Evolutionary conservation across 129 eudicot species (phyloP).

Genomic region (Ambrosia trifida): DNA sequence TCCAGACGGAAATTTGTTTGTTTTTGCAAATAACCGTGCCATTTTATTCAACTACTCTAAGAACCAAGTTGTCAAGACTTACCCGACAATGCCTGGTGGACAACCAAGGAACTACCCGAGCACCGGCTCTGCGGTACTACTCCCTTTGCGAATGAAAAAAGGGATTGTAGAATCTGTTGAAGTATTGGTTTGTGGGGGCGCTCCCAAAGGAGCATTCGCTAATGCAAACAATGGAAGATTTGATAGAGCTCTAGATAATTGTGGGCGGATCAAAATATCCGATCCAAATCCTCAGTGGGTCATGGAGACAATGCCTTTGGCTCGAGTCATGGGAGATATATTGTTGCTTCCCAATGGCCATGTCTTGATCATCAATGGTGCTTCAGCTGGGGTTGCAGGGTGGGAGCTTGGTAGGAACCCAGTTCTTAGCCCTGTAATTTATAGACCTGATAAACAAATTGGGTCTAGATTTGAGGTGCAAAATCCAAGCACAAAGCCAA

Average conservation of each 20-base stretch:
- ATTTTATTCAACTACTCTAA: conserved; percentile 53
- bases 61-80: conserved; percentile 47
- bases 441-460: conserved; percentile 6
- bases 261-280: conserved; percentile 25
- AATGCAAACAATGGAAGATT: conserved; percentile 28
- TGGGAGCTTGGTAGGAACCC: conserved; percentile 37
- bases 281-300: conserved; percentile 30
- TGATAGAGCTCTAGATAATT: conserved; percentile 25
- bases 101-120: conserved; percentile 34
- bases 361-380: conserved; percentile 32
- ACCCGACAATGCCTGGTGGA: conserved; percentile 60
- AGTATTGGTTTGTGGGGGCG: conserved; percentile 38
- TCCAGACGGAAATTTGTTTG: conserved; percentile 65
- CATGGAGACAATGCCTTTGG: conserved; percentile 37
- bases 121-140: conserved; percentile 29
- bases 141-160: conserved; percentile 13
- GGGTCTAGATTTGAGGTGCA: conserved; percentile 31
- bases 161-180: neutral
- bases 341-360: conserved; percentile 32
- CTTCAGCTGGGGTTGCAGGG: conserved; percentile 21
- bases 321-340: conserved; percentile 40
- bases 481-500: conserved; percentile 25
- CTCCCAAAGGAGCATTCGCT: conserved; percentile 28
- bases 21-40: conserved; percentile 80
- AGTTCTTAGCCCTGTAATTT: conserved; percentile 25